phyloP scores from a whole-genome alignment of 1,139 yeast species.

The Protomyces lactucae-debilis region DNA sequence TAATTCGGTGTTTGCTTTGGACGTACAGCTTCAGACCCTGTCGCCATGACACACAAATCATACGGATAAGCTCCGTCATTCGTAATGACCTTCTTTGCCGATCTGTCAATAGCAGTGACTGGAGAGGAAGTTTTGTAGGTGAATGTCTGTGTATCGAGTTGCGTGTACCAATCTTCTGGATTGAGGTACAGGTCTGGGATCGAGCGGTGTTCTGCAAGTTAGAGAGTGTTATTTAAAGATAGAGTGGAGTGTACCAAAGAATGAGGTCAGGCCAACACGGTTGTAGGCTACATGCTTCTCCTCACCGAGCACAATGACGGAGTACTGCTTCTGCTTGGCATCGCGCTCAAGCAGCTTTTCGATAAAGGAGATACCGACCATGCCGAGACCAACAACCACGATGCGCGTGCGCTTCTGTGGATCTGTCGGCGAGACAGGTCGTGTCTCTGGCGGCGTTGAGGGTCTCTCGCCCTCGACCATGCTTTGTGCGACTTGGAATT shows the following conservation, averaged over 20 bases:
- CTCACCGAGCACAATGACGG: slow-evolving; percentile 39
- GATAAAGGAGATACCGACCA: slow-evolving; percentile 40
- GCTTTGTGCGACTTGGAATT: background rate
- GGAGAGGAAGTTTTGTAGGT: slow-evolving; percentile 38
- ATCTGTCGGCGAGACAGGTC: background rate
- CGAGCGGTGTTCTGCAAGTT: slow-evolving; percentile 30
- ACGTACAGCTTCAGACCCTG: slow-evolving; percentile 39
- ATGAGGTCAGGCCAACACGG: slow-evolving; percentile 41
- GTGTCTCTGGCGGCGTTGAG: slow-evolving; percentile 3
- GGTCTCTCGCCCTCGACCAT: background rate
- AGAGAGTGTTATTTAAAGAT: background rate
- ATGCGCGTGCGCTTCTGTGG: slow-evolving; percentile 26
- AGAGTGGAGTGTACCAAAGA: slow-evolving; percentile 33
- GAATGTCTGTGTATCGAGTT: slow-evolving; percentile 37
- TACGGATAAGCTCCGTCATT: slow-evolving; percentile 35
- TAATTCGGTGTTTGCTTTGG: slow-evolving; percentile 35
- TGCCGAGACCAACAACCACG: slow-evolving; percentile 41
- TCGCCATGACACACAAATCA: slow-evolving; percentile 39
- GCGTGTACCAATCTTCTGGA: slow-evolving; percentile 38
- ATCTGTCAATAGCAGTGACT: slow-evolving; percentile 35
- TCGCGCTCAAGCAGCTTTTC: slow-evolving; percentile 40
- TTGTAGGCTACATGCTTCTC: slow-evolving; percentile 41
- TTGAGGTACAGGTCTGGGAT: slow-evolving; percentile 38
- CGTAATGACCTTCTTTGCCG: slow-evolving; percentile 35
- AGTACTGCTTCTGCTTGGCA: slow-evolving; percentile 35